Evolutionary conservation across 768 basidiomycete species (phyloP).

Genomic region (Amanita muscaria): DNA sequence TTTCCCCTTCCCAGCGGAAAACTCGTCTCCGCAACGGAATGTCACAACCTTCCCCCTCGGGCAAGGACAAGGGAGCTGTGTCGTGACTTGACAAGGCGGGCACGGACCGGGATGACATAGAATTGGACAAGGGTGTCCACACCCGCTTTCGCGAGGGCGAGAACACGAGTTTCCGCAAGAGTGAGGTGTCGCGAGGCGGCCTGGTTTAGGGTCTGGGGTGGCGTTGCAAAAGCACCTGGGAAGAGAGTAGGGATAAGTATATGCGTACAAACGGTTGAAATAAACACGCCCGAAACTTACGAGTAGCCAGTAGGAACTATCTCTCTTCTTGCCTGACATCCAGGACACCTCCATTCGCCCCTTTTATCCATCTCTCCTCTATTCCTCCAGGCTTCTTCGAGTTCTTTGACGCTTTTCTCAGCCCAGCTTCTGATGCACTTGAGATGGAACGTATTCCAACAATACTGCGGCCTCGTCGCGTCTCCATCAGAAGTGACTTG

Average conservation of each 20-base stretch:
- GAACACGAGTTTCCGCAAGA: slow-evolving; percentile 68
- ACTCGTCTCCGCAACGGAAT: slow-evolving; percentile 44
- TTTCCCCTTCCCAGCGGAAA: slow-evolving; percentile 12
- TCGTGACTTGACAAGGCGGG: slow-evolving; percentile 82
- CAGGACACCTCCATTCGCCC: slow-evolving; percentile 91
- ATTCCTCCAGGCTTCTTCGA: slow-evolving; percentile 63
- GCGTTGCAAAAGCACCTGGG: slow-evolving; percentile 79
- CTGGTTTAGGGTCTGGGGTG: slow-evolving; percentile 60
- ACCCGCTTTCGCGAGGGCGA: slow-evolving; percentile 45
- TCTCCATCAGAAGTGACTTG: slow-evolving; percentile 25
- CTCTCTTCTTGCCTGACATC: slow-evolving; percentile 77
- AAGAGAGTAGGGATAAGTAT: neutral
- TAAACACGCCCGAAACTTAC: slow-evolving; percentile 28
- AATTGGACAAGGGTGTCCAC: slow-evolving; percentile 77
- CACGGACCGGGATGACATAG: slow-evolving; percentile 95
- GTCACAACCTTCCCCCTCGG: slow-evolving; percentile 48
- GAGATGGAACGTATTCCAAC: slow-evolving; percentile 88
- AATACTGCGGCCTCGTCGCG: slow-evolving; percentile 42
- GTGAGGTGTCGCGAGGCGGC: slow-evolving; percentile 64
- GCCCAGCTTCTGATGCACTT: slow-evolving; percentile 90
- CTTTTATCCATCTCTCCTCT: slow-evolving; percentile 51
- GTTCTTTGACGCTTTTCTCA: slow-evolving; percentile 64
- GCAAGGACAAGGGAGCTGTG: slow-evolving; percentile 74
- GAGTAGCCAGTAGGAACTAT: slow-evolving; percentile 56
- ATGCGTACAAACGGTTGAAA: slow-evolving; percentile 1